These are phyloP conservation scores for Boletus tylopilopsis DNA, from an alignment of 768 basidiomycete genomes.

Conservation along the genomic window DNA sequence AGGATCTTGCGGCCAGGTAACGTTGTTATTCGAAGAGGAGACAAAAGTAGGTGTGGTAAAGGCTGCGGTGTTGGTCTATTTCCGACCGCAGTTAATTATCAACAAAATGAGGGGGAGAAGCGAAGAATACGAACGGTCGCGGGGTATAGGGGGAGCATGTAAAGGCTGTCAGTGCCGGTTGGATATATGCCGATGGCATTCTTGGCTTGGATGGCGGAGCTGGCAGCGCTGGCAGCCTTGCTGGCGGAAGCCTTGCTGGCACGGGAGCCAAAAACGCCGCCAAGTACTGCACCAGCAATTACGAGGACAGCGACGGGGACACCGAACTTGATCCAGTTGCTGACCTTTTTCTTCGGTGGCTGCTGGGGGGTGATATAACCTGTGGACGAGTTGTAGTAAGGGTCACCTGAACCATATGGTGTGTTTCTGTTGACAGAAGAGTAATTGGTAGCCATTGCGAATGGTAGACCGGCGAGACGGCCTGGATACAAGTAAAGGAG, in stretches of 20 bases:
- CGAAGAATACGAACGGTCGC: conserved; percentile 63
- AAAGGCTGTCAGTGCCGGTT: conserved; percentile 74
- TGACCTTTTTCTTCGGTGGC: conserved; percentile 48
- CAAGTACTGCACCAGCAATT: conserved; percentile 65
- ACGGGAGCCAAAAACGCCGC: conserved; percentile 75
- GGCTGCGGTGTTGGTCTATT: conserved; percentile 69
- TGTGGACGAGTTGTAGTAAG: conserved; percentile 66
- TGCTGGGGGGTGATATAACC: conserved; percentile 57
- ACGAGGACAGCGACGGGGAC: conserved; percentile 62
- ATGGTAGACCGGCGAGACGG: conserved; percentile 15
- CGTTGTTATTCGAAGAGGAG: conserved; percentile 43
- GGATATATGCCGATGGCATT: conserved; percentile 64
- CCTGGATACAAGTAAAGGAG: conserved; percentile 19
- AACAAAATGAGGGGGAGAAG: neutral
- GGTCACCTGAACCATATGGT: conserved; percentile 61
- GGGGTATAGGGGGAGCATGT: conserved; percentile 82
- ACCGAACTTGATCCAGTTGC: conserved; percentile 75
- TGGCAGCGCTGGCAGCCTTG: conserved; percentile 31
- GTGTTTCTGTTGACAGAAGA: conserved; percentile 31
- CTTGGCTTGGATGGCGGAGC: conserved; percentile 57
- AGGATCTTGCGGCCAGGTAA: conserved; percentile 79
- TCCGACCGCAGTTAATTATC: neutral
- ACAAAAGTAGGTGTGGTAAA: conserved; percentile 72
- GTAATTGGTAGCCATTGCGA: conserved; percentile 40
- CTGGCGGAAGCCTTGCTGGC: conserved; percentile 35